phyloP scores from a whole-genome alignment of 768 basidiomycete genomes.

The Boletus rubropictus region DNA sequence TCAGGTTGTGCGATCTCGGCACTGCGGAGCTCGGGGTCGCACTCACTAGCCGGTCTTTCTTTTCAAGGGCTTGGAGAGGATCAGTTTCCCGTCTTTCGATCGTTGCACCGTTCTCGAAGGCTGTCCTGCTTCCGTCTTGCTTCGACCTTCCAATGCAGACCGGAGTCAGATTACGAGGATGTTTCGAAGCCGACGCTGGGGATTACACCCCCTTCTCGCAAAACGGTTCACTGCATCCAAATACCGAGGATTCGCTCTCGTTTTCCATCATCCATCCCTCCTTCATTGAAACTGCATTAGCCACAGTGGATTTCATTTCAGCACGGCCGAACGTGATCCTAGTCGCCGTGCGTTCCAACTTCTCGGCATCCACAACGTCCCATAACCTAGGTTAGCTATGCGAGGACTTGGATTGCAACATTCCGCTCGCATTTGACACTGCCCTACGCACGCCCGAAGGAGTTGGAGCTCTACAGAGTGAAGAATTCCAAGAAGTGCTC shows the following conservation, averaged over 20 bases:
- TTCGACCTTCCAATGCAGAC: constrained; percentile 10
- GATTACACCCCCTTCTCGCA: constrained; percentile 10
- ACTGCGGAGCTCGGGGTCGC: constrained; percentile 27
- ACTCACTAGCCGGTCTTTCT: constrained; percentile 13
- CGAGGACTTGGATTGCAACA: constrained; percentile 18
- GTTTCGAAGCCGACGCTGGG: constrained; percentile 1
- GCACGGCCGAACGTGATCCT: constrained; percentile 8
- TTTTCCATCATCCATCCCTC: constrained; percentile 12
- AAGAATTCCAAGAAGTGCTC: no score
- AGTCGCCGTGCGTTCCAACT: constrained; percentile 7
- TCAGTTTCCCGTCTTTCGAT: constrained; percentile 13
- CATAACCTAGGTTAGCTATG: constrained; percentile 4
- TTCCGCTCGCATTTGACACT: constrained; percentile 17
- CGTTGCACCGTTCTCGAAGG: constrained; percentile 17
- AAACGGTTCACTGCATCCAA: no score
- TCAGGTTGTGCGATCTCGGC: constrained; percentile 32
- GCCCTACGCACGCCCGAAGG: background rate
- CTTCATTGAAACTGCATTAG: constrained; percentile 8
- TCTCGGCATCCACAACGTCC: constrained; percentile 1
- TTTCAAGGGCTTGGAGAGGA: background rate
- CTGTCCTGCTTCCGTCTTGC: constrained; percentile 10
- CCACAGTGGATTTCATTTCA: constrained; percentile 14
- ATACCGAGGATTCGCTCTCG: background rate
- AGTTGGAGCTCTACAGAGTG: constrained; percentile 2
- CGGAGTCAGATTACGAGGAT: constrained; percentile 15